phyloP scores from a whole-genome alignment of 352 stramenopile species.

The Phytophthora cactorum region DNA sequence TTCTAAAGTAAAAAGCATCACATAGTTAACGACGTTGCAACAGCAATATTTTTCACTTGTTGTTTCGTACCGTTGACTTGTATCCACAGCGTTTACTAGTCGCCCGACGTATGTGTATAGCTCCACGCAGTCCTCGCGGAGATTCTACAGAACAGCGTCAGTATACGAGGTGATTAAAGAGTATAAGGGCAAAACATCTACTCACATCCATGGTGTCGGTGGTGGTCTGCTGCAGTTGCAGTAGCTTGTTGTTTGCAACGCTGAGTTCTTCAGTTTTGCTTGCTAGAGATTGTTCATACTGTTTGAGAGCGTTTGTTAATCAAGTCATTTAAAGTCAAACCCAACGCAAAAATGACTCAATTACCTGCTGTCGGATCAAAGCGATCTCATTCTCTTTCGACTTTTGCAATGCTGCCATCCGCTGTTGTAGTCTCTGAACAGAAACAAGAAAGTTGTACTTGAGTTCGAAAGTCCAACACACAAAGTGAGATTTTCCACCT shows the following conservation, averaged over 20 bases:
- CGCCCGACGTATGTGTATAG: constrained; percentile 69
- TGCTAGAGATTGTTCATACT: constrained; percentile 73
- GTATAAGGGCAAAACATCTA: background rate
- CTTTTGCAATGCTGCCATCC: constrained; percentile 55
- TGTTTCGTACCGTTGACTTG: constrained; percentile 27
- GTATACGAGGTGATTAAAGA: background rate
- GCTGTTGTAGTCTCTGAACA: constrained; percentile 54
- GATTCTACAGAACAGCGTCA: constrained; percentile 38
- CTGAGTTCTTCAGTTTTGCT: constrained; percentile 57
- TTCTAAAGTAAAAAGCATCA: constrained; percentile 13
- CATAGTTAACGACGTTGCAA: constrained; percentile 3
- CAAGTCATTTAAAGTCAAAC: background rate
- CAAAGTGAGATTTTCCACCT: constrained; percentile 10
- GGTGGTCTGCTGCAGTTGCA: constrained; percentile 45
- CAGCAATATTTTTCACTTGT: background rate
- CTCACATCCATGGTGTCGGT: constrained; percentile 56
- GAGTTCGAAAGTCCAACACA: background rate
- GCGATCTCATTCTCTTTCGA: constrained; percentile 76
- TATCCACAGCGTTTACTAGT: constrained; percentile 42
- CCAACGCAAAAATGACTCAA: background rate
- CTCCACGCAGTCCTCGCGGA: constrained; percentile 74
- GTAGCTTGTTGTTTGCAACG: constrained; percentile 38
- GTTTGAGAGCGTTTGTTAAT: background rate
- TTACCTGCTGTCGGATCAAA: constrained; percentile 72
- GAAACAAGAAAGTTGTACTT: background rate